A percentile compares a stretch with the other conserved stretches of the same genome.
These are phyloP conservation scores for Populus davidiana DNA, from an alignment of 345 rosid genomes.

Conservation along the genomic window DNA sequence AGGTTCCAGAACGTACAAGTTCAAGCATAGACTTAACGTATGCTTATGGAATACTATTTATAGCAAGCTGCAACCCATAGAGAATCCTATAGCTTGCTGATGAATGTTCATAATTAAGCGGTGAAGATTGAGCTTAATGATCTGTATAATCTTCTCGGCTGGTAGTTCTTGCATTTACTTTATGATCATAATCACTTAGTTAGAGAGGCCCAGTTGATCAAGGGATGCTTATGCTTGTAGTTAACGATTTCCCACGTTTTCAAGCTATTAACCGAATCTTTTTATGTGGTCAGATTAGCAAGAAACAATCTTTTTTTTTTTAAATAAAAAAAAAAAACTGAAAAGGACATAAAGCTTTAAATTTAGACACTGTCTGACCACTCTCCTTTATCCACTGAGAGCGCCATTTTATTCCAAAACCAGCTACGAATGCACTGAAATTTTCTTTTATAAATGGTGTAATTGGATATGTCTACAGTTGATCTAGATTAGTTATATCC, in stretches of 20 bases:
- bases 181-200: not conserved
- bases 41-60: not conserved
- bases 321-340: not conserved
- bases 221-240: conserved; percentile 63
- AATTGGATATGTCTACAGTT: not conserved
- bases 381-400: conserved; percentile 20
- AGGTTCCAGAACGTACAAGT: not conserved
- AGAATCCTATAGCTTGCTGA: not conserved
- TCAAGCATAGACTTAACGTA: not conserved
- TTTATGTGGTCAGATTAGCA: conserved; percentile 22
- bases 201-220: conserved; percentile 26
- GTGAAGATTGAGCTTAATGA: not conserved
- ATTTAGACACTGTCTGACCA: conserved; percentile 15
- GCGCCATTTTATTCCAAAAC: conserved; percentile 20
- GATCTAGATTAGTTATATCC: not conserved
- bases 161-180: not conserved
- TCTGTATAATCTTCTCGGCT: not conserved
- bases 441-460: not conserved
- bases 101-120: too few species aligned
- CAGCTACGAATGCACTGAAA: conserved; percentile 12
- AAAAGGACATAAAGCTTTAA: conserved; percentile 43
- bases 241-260: conserved; percentile 61
- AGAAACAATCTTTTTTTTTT: not conserved
- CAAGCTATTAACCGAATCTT: conserved; percentile 65
- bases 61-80: not conserved